Evolutionary conservation across 108 stramenopile genomes (phyloP).

Genomic region (Cyclotella sp.): DNA sequence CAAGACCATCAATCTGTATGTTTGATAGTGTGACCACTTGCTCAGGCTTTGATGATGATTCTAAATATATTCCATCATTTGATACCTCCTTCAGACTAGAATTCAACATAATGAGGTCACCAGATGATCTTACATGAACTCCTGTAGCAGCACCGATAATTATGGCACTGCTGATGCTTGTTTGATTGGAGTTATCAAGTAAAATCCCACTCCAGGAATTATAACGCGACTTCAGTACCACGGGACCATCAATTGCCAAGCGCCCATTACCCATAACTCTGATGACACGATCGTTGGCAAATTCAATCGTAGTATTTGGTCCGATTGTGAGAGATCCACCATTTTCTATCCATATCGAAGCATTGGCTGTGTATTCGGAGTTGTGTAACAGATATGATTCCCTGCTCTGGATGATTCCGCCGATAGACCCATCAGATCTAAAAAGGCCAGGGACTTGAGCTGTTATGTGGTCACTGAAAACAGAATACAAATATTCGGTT

Average conservation of each 20-base stretch:
- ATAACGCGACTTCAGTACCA: neutral
- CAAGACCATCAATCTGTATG: conserved; percentile 6
- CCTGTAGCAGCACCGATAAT: conserved; percentile 1
- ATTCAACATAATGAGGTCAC: neutral
- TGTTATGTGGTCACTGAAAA: neutral
- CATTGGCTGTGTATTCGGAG: conserved; percentile 6
- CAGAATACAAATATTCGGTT: too few species aligned
- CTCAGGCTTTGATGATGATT: neutral
- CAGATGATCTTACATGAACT: conserved; percentile 1
- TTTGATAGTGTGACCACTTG: neutral
- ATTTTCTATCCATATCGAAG: conserved; percentile 11
- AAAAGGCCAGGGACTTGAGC: conserved; percentile 24
- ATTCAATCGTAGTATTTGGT: conserved; percentile 5
- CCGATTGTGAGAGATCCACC: conserved; percentile 19
- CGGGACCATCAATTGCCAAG: conserved; percentile 4
- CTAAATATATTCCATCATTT: neutral
- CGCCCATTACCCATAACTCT: neutral
- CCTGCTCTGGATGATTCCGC: neutral
- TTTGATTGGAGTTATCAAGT: conserved; percentile 5
- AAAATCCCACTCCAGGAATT: conserved; percentile 6
- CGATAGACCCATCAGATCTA: conserved; percentile 33
- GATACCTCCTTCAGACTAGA: neutral
- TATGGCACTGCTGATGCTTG: neutral
- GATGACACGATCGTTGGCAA: conserved; percentile 10
- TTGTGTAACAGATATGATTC: neutral